phyloP scores from a whole-genome alignment of 2,329 filamentous ascomycete species.

The Talaromyces sp. region DNA sequence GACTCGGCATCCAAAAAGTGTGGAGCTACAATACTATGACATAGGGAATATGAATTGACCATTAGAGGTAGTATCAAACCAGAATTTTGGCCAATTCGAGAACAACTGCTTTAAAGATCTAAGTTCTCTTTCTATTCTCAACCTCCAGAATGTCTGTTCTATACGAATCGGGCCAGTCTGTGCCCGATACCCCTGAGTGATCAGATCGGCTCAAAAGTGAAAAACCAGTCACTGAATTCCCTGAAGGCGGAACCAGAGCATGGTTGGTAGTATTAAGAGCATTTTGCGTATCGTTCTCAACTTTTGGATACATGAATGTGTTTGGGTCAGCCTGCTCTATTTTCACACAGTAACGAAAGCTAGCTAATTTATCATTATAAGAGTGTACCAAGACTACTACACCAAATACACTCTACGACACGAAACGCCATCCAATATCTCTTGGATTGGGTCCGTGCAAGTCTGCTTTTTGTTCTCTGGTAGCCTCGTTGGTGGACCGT shows the following conservation, averaged over 20 bases:
- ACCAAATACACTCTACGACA: not conserved
- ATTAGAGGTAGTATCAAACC: not conserved
- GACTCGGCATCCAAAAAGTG: not conserved
- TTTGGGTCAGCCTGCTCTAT: conserved; percentile 44
- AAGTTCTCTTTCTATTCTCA: not conserved
- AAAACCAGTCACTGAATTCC: conserved; percentile 25
- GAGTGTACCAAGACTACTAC: conserved; percentile 4
- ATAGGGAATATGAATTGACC: not conserved
- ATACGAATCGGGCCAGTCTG: not conserved
- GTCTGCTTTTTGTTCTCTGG: conserved; percentile 53
- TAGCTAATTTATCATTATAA: conserved; percentile 2
- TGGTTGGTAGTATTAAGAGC: conserved; percentile 50
- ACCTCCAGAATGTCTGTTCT: not conserved
- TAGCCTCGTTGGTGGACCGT: conserved; percentile 52
- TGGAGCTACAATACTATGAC: not conserved
- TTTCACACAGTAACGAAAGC: conserved; percentile 35
- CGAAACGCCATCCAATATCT: conserved; percentile 46
- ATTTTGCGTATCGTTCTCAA: conserved; percentile 52
- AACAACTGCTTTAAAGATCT: not conserved
- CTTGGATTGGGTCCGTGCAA: conserved; percentile 55
- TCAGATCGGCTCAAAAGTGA: not conserved
- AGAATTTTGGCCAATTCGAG: not conserved
- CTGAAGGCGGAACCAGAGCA: conserved; percentile 38
- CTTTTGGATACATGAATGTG: conserved; percentile 54
- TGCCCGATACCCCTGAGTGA: not conserved